Conservation (phyloP, 371 early-diverging fungal genomes). For the Apophysomyces trapeziformis region DNA sequence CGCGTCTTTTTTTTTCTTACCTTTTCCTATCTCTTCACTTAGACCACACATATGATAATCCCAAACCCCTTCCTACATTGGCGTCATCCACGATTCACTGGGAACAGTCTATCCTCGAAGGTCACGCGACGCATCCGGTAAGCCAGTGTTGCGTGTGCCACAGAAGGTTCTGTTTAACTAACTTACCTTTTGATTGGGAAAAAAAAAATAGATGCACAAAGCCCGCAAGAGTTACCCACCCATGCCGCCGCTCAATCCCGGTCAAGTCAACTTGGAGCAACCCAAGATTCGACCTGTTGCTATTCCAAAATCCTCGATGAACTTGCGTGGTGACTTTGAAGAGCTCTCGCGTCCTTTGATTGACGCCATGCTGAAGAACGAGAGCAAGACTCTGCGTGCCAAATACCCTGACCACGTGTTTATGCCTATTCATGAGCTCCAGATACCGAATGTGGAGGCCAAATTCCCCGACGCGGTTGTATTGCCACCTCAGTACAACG, state of each 20-base stretch:
- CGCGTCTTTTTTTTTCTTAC: not conserved
- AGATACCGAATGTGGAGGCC: constrained; percentile 62
- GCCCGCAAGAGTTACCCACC: constrained; percentile 67
- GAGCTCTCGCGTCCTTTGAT: constrained; percentile 34
- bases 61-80: constrained; percentile 52
- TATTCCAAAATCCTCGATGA: constrained; percentile 51
- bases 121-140: constrained; percentile 82
- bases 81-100: constrained; percentile 61
- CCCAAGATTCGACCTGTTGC: constrained; percentile 56
- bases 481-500: constrained; percentile 38
- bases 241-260: constrained; percentile 51
- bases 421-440: constrained; percentile 70
- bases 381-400: constrained; percentile 13
- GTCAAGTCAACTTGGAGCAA: constrained; percentile 48
- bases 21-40: not conserved
- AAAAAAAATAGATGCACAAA: constrained; percentile 62
- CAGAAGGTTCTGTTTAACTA: not conserved
- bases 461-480: constrained; percentile 53
- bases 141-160: constrained; percentile 20
- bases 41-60: constrained; percentile 60
- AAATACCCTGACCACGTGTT: constrained; percentile 41
- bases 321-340: constrained; percentile 61
- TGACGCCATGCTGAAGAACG: constrained; percentile 33
- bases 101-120: constrained; percentile 78
- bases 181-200: not conserved